Evolutionary conservation across 805 yeast species (phyloP).

Genomic region (Diddensiella caesifluorescens): DNA sequence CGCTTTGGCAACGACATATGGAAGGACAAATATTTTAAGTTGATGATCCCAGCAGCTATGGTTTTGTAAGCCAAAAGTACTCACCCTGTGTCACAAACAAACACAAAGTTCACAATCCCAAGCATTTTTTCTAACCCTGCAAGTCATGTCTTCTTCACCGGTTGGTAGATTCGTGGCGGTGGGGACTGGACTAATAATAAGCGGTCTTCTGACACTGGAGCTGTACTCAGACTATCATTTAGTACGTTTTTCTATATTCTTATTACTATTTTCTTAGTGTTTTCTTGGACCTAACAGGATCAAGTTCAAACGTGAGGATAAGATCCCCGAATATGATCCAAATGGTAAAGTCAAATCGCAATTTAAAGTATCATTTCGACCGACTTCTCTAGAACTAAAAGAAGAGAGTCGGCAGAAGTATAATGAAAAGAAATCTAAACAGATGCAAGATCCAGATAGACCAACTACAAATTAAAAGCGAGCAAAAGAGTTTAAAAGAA

Average conservation of each 20-base stretch:
- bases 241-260: slow-evolving; percentile 17
- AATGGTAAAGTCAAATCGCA: slow-evolving; percentile 19
- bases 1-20: slow-evolving; percentile 88
- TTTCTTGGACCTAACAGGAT: too few relatives aligned
- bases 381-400: slow-evolving; percentile 25
- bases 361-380: slow-evolving; percentile 27
- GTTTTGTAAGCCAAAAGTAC: background rate
- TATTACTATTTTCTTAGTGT: too few relatives aligned
- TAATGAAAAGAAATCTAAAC: too few relatives aligned
- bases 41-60: too few relatives aligned
- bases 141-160: slow-evolving; percentile 24
- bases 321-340: slow-evolving; percentile 22
- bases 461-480: too few relatives aligned
- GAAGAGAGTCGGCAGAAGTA: slow-evolving; percentile 22
- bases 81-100: slow-evolving; percentile 2
- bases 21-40: too few relatives aligned
- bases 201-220: slow-evolving; percentile 24
- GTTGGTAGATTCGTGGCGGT: slow-evolving; percentile 29
- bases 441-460: too few relatives aligned
- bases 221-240: slow-evolving; percentile 29
- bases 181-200: slow-evolving; percentile 24
- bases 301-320: slow-evolving; percentile 27
- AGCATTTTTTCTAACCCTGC: too few relatives aligned
- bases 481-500: too few relatives aligned
- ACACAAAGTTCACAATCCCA: too few relatives aligned